Evolutionary conservation across 495 filamentous ascomycete genomes (phyloP).

Genomic region (Neurospora sp.): DNA sequence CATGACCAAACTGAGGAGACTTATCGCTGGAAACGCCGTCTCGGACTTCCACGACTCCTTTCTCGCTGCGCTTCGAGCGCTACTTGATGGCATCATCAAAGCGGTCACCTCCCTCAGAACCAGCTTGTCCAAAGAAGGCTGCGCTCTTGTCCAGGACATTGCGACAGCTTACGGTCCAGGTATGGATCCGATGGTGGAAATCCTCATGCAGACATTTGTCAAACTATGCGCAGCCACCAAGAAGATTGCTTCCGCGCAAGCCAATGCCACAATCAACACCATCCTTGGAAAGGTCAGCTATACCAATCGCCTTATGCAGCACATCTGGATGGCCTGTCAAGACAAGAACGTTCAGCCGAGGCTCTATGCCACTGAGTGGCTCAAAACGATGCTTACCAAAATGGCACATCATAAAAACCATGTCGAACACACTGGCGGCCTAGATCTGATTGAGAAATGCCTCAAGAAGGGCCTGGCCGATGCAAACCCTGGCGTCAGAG

Average conservation of each 20-base stretch:
- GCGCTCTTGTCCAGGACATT: constrained; percentile 76
- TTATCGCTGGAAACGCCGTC: constrained; percentile 76
- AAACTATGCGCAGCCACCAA: constrained; percentile 82
- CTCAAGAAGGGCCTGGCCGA: constrained; percentile 79
- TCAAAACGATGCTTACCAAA: constrained; percentile 68
- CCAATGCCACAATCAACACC: constrained; percentile 62
- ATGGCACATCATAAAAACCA: constrained; percentile 69
- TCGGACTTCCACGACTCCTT: constrained; percentile 63
- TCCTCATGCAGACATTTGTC: constrained; percentile 79
- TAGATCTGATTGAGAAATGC: constrained; percentile 76
- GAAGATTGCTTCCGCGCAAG: constrained; percentile 75
- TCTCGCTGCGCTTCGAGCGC: constrained; percentile 54
- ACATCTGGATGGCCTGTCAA: constrained; percentile 65
- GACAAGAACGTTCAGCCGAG: constrained; percentile 89
- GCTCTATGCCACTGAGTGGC: constrained; percentile 69
- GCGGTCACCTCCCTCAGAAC: constrained; percentile 78
- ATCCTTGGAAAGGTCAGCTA: constrained; percentile 73
- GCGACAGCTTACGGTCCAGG: constrained; percentile 63
- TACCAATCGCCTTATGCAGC: constrained; percentile 68
- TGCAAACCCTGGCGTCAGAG: constrained; percentile 76
- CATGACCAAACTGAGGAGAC: constrained; percentile 59
- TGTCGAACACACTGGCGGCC: constrained; percentile 70
- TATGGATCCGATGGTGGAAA: constrained; percentile 82
- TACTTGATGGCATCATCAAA: constrained; percentile 87
- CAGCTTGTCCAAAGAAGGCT: constrained; percentile 76